Conservation (phyloP, 441 rosid genomes). For the Populus hybrid region DNA sequence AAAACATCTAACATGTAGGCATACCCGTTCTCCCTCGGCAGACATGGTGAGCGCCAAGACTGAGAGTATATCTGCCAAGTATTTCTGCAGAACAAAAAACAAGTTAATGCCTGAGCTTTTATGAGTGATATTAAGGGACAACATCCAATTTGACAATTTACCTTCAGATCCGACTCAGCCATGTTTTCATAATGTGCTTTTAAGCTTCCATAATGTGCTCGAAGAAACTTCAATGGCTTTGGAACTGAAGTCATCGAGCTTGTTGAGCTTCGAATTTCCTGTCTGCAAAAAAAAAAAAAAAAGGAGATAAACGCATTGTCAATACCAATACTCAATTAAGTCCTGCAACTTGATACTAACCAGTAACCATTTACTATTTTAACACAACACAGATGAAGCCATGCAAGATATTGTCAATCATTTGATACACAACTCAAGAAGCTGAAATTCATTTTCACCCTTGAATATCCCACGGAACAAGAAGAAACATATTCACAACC, state of each 20-base stretch:
- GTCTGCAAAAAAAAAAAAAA: conserved; percentile 36
- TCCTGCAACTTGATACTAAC: neutral
- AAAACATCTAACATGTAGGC: conserved; percentile 10
- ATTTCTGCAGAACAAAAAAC: conserved; percentile 52
- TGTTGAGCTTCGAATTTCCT: conserved; percentile 79
- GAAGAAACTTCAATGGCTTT: conserved; percentile 93
- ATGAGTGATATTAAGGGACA: neutral
- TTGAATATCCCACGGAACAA: neutral
- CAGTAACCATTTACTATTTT: neutral
- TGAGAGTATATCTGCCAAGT: conserved; percentile 86
- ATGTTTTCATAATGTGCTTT: conserved; percentile 62
- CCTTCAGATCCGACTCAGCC: conserved; percentile 73
- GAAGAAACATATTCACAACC: neutral
- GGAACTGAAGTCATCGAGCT: conserved; percentile 98
- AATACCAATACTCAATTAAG: neutral
- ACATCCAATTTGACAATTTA: conserved; percentile 16
- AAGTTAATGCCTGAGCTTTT: neutral
- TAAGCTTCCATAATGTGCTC: conserved; percentile 94
- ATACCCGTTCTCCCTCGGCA: conserved; percentile 98
- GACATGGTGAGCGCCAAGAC: conserved; percentile 97
- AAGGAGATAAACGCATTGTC: neutral
- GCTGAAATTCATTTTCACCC: neutral
- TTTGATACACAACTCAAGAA: neutral
- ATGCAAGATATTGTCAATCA: neutral
- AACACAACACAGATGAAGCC: conserved; percentile 3